A percentile compares a stretch with the other conserved stretches of the same genome.
phyloP scores from a whole-genome alignment of 192 early-diverging fungal species.

The Oehlia diaphana region DNA sequence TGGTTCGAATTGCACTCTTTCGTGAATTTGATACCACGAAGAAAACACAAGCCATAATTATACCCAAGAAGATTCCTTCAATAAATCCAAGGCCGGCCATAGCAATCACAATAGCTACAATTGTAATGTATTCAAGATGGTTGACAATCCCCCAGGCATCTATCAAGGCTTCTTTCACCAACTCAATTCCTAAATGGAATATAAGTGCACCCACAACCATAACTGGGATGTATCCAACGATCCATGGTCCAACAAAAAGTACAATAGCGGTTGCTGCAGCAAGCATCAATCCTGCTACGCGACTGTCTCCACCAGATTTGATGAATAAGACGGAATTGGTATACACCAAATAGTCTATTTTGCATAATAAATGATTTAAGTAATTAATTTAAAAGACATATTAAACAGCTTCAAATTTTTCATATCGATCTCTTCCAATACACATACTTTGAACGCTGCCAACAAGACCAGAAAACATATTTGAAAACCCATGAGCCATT shows the following conservation, averaged over 20 bases:
- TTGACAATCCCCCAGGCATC: conserved; percentile 88
- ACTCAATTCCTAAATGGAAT: conserved; percentile 93
- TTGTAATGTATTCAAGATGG: conserved; percentile 88
- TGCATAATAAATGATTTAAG: not conserved
- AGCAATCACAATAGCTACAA: conserved; percentile 76
- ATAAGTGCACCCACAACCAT: conserved; percentile 95
- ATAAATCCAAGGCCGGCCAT: conserved; percentile 96
- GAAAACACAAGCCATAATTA: conserved; percentile 91
- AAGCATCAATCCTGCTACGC: conserved; percentile 85
- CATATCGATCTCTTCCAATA: not conserved
- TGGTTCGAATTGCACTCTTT: conserved; percentile 62
- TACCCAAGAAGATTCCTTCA: conserved; percentile 93
- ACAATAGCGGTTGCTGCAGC: conserved; percentile 69
- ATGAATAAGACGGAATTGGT: conserved; percentile 92
- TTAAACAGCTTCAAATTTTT: not conserved
- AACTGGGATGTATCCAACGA: conserved; percentile 91
- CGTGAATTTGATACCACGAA: conserved; percentile 83
- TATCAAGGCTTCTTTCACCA: conserved; percentile 86
- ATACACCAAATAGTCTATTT: conserved; percentile 86
- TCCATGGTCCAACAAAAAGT: conserved; percentile 80
- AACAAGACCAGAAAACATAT: conserved; percentile 75
- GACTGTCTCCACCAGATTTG: conserved; percentile 85
- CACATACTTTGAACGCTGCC: conserved; percentile 75
- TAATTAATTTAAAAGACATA: not conserved
- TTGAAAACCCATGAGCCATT: conserved; percentile 89